Conservation (phyloP, 2,329 filamentous ascomycete genomes). For the Fusarium devonianum region DNA sequence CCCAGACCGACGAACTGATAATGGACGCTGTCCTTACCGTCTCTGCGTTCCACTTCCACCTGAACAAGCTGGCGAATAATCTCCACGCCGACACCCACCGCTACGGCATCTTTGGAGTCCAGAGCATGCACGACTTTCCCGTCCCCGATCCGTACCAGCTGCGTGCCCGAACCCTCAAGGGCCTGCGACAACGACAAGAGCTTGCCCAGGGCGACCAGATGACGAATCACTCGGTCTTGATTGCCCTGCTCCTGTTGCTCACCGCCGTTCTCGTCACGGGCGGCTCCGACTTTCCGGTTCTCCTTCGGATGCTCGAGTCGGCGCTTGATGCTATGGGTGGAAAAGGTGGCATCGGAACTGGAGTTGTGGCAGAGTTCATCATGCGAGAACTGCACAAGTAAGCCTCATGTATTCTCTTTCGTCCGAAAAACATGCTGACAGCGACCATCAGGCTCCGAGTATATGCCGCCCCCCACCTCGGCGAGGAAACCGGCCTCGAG, state of each 20-base stretch:
- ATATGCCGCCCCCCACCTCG: conserved; percentile 36
- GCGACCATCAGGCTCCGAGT: conserved; percentile 39
- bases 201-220: conserved; percentile 10
- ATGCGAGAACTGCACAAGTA: conserved; percentile 41
- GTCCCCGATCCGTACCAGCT: conserved; percentile 26
- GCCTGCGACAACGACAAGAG: conserved; percentile 28
- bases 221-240: conserved; percentile 29
- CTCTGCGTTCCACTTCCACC: conserved; percentile 29
- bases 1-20: conserved; percentile 29
- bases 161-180: conserved; percentile 23
- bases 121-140: background rate
- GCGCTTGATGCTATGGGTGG: conserved; percentile 41
- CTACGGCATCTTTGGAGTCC: background rate
- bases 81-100: background rate
- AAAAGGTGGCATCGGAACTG: conserved; percentile 21
- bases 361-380: conserved; percentile 30
- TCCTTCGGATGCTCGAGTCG: conserved; percentile 40
- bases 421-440: fast-evolving
- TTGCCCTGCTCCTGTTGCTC: conserved; percentile 38
- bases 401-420: background rate
- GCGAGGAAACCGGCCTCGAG: conserved; percentile 35
- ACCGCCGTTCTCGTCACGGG: conserved; percentile 40
- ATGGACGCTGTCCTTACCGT: conserved; percentile 35
- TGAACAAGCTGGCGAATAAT: conserved; percentile 9
- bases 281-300: conserved; percentile 36